A percentile compares a stretch with the other conserved stretches of the same genome.
Conservation (phyloP, 2,329 filamentous ascomycete genomes). For the Beauveria brongniartii region DNA sequence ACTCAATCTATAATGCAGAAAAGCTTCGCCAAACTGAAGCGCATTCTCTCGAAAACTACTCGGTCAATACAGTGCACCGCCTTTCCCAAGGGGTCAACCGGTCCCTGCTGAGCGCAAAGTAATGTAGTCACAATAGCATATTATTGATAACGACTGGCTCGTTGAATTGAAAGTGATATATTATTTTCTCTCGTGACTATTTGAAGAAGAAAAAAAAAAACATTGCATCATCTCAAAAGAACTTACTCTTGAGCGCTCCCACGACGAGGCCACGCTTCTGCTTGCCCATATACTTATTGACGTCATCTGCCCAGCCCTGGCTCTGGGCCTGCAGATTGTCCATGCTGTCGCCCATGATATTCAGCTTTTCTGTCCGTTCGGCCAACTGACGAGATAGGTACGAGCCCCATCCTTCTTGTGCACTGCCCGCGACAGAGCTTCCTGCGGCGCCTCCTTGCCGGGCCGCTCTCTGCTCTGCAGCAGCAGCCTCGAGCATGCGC, state of each 20-base stretch:
- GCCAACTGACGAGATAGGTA: constrained; percentile 84
- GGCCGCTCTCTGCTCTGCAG: constrained; percentile 60
- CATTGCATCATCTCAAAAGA: constrained; percentile 24
- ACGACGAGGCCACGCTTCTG: constrained; percentile 83
- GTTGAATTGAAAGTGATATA: too few species aligned
- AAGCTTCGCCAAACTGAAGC: too few species aligned
- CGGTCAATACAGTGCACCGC: too few species aligned
- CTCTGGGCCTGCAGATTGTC: constrained; percentile 74
- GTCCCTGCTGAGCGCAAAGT: too few species aligned
- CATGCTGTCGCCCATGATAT: constrained; percentile 76
- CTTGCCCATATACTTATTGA: constrained; percentile 74
- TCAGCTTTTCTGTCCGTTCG: constrained; percentile 82
- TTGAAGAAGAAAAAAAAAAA: neutral
- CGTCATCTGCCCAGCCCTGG: constrained; percentile 77
- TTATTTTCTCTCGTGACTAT: neutral
- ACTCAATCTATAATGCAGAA: too few species aligned
- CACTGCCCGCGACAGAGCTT: constrained; percentile 15
- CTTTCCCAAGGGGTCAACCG: too few species aligned
- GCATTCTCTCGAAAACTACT: too few species aligned
- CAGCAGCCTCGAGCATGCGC: constrained; percentile 74
- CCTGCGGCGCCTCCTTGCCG: constrained; percentile 25
- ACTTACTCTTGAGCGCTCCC: constrained; percentile 58
- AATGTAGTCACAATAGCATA: too few species aligned
- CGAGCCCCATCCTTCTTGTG: constrained; percentile 60
- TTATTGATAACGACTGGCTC: too few species aligned